Conservation (phyloP, 305 asterid genomes). For the Nicotiana rustica region DNA sequence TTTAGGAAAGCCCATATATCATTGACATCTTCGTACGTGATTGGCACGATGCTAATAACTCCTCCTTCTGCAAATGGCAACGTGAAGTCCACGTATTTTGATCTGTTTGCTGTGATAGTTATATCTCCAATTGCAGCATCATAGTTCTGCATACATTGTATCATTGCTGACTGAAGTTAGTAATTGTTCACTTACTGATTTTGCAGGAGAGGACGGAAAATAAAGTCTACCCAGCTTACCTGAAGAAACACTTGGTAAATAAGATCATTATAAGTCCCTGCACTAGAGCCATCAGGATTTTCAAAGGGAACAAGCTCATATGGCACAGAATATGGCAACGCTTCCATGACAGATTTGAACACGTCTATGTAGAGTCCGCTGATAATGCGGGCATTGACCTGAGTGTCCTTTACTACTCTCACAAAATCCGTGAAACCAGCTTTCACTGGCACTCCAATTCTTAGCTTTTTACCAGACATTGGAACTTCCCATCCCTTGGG, state of each 20-base stretch:
- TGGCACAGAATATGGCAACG: slow-evolving; percentile 47
- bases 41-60: slow-evolving; percentile 37
- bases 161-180: slow-evolving; percentile 30
- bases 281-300: slow-evolving; percentile 45
- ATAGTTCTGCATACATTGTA: slow-evolving; percentile 38
- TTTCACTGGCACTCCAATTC: slow-evolving; percentile 52
- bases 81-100: slow-evolving; percentile 53
- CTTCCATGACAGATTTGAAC: slow-evolving; percentile 46
- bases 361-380: slow-evolving; percentile 52
- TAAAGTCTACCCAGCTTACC: slow-evolving; percentile 38
- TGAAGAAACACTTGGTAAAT: slow-evolving; percentile 49
- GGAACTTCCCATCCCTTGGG: slow-evolving; percentile 68
- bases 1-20: slow-evolving; percentile 47
- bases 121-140: slow-evolving; percentile 60
- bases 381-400: slow-evolving; percentile 37
- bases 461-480: slow-evolving; percentile 43
- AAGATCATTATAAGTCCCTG: slow-evolving; percentile 50
- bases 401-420: slow-evolving; percentile 43
- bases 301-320: slow-evolving; percentile 47
- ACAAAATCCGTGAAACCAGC: slow-evolving; percentile 45
- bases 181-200: not conserved
- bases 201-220: slow-evolving; percentile 5
- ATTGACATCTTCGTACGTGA: slow-evolving; percentile 37
- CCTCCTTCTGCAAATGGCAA: slow-evolving; percentile 57
- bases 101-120: slow-evolving; percentile 45